These are phyloP conservation scores for rapeseed (Brassica napus) DNA, from an alignment of 345 rosid genomes.

Conservation along the genomic window DNA sequence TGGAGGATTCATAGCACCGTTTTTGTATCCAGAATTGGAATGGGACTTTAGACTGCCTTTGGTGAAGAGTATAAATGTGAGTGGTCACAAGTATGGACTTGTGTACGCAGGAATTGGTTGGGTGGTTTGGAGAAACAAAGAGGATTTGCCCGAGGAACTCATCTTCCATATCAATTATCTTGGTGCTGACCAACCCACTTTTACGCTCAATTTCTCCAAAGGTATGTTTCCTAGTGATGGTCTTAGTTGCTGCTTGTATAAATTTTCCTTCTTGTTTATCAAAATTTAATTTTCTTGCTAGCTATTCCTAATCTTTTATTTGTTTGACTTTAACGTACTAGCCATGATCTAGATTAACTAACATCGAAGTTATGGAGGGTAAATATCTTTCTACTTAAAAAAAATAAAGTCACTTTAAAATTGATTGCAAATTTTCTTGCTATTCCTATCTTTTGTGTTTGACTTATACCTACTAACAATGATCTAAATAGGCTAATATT, in stretches of 20 bases:
- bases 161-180: background rate
- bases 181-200: background rate
- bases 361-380: background rate
- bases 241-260: background rate
- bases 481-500: background rate
- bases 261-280: background rate
- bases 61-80: background rate
- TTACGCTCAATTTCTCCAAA: background rate
- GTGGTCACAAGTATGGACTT: background rate
- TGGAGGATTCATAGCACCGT: background rate
- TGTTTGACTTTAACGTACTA: background rate
- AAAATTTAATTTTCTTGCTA: too few species aligned
- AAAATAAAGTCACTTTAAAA: too few species aligned
- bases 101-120: background rate
- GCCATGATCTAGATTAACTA: background rate
- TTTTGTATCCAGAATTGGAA: background rate
- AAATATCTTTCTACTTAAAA: too few species aligned
- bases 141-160: background rate
- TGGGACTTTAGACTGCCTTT: background rate
- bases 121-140: background rate
- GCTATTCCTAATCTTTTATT: background rate
- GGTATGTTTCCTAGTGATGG: background rate
- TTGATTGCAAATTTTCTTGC: background rate
- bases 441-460: background rate
- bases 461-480: background rate